Evolutionary conservation across 768 basidiomycete species (phyloP).

Genomic region (Leccinum subgranulosum): DNA sequence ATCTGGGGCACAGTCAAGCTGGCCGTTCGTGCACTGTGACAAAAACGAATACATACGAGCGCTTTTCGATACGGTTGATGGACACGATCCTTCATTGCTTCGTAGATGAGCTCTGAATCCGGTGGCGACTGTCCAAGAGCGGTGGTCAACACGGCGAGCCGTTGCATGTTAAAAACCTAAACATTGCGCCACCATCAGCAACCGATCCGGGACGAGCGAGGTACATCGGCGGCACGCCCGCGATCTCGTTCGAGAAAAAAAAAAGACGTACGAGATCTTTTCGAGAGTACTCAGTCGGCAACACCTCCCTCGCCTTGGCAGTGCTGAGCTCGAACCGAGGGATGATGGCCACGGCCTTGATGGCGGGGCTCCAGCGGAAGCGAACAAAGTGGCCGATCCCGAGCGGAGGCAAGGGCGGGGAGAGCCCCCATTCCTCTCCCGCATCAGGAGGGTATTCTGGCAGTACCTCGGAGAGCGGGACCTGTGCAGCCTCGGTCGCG

Average conservation of each 20-base stretch:
- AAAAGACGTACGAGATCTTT: conserved; percentile 71
- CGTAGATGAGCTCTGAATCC: conserved; percentile 95
- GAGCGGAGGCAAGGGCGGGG: conserved; percentile 82
- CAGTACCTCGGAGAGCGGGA: conserved; percentile 92
- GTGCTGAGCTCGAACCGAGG: conserved; percentile 96
- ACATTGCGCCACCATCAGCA: not conserved
- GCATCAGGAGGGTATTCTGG: conserved; percentile 96
- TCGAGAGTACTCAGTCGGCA: conserved; percentile 82
- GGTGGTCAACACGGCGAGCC: conserved; percentile 93
- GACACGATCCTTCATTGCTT: conserved; percentile 97
- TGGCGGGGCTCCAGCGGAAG: conserved; percentile 79
- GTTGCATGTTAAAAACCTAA: conserved; percentile 96
- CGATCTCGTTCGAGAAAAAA: not conserved
- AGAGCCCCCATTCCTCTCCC: conserved; percentile 83
- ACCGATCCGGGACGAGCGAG: not conserved
- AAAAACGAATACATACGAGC: conserved; percentile 51
- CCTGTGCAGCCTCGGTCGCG: conserved; percentile 80
- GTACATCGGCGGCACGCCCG: not conserved
- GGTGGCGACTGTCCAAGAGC: conserved; percentile 89
- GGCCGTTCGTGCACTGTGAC: not conserved
- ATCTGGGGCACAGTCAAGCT: conserved; percentile 52
- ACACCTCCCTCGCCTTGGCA: conserved; percentile 85
- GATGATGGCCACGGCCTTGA: conserved; percentile 92
- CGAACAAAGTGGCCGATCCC: conserved; percentile 95
- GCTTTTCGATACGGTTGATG: conserved; percentile 95